These are phyloP conservation scores for Aphanoascus verrucosus DNA, from an alignment of 2,329 filamentous ascomycete genomes.

Conservation along the genomic window DNA sequence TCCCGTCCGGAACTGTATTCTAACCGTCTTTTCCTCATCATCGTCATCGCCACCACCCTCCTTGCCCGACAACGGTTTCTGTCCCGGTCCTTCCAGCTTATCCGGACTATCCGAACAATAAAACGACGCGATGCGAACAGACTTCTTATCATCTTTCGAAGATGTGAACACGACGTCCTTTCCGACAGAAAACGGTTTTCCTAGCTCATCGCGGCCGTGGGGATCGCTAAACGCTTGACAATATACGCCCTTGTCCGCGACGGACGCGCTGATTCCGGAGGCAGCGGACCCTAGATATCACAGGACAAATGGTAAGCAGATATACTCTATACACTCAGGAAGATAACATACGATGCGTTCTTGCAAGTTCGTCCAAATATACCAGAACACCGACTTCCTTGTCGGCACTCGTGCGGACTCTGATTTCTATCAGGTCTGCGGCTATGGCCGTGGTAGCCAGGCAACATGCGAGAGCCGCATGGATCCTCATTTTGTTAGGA, in stretches of 20 bases:
- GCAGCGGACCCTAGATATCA: constrained; percentile 1
- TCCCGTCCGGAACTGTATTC: constrained; percentile 11
- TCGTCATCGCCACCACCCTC: background rate
- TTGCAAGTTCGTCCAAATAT: constrained; percentile 9
- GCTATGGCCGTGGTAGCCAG: constrained; percentile 7
- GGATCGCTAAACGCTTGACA: constrained; percentile 16
- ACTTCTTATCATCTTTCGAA: background rate
- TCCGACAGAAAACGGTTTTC: constrained; percentile 7
- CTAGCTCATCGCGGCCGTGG: constrained; percentile 13
- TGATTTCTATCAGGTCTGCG: constrained; percentile 12
- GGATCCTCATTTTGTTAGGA: constrained; percentile 10
- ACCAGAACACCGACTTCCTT: constrained; percentile 9
- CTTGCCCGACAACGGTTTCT: background rate
- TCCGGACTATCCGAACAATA: constrained; percentile 6
- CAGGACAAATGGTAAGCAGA: background rate
- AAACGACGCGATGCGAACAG: constrained; percentile 12
- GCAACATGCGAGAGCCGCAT: constrained; percentile 1
- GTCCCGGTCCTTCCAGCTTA: constrained; percentile 3
- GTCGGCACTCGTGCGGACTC: constrained; percentile 6
- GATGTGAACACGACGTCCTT: constrained; percentile 3
- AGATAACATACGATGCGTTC: constrained; percentile 12
- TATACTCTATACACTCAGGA: too few relatives aligned
- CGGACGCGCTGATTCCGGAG: constrained; percentile 10
- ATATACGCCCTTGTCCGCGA: constrained; percentile 6
- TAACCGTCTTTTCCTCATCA: background rate